Evolutionary conservation across 139 green algal species (phyloP), one percentile per base, ranked within the genome.

Genomic region (Chlamydomonas schloesseri): DNA sequence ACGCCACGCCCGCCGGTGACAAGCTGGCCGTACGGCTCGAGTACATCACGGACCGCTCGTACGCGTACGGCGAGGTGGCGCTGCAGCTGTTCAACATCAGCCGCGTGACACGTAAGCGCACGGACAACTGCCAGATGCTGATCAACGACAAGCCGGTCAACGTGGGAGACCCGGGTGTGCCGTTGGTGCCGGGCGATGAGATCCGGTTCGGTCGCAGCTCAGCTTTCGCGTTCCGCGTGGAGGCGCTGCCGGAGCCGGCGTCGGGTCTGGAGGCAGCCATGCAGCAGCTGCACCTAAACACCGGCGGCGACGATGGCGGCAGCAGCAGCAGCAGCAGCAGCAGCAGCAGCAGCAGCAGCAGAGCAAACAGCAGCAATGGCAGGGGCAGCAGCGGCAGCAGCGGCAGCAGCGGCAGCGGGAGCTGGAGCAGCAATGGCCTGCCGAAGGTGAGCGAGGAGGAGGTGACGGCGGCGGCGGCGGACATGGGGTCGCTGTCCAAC

Each of bases 271-370:
- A 50, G 31, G 73, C 71, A 0, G 81, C 87, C 0, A 11, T 88
- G 42, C 37, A 68, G 42, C 50, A 60, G 57, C 68, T 95, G 50
- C 87, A 91, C 78, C 88, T 82, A 13, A 64, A 24, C 9, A 71
- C 72, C 34, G 74, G 36, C 42, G 42, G 42, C 42, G 8, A 8
- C 42, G 8, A 8, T 8, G 8, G 8, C 8, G 42, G 42, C 42
- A 50, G 42, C 8, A 50, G 42, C 42, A 50, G 42, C 42, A 50
- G 42, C 71, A 89, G 73, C 55, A 31, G 47, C 33, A 87, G 50
- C 85, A 50, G 42, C 8, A 50, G 42, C 42, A 50, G 42, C 42
- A 50, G 42, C 71, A 89, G 73, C 55, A 31, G 47, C 33, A 87
- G 50, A 81, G n/a, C n/a, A n/a, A n/a, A n/a, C n/a, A n/a, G n/a